These are phyloP conservation scores for Talaromyces sp. DNA, from an alignment of 2,329 filamentous ascomycete genomes.

Conservation along the genomic window DNA sequence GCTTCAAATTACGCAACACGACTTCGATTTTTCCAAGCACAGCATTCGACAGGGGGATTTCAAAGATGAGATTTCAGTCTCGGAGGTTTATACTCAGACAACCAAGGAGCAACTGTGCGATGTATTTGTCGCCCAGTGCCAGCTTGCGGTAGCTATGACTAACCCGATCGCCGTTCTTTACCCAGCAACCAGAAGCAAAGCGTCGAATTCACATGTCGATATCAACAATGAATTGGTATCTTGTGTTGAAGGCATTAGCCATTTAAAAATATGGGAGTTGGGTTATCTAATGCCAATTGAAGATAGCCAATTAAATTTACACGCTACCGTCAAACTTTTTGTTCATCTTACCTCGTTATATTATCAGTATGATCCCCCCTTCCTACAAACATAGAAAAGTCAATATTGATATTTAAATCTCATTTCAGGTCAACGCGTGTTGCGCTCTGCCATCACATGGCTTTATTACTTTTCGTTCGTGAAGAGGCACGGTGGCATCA, in stretches of 20 bases:
- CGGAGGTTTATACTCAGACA: neutral
- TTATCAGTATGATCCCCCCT: neutral
- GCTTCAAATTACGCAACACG: neutral
- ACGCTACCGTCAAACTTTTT: neutral
- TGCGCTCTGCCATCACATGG: neutral
- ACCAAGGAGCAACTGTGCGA: neutral
- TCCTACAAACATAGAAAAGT: neutral
- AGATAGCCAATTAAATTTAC: neutral
- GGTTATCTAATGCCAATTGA: neutral
- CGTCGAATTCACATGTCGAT: neutral
- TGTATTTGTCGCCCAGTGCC: neutral
- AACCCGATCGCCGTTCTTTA: neutral
- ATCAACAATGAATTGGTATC: neutral
- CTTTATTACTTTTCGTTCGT: neutral
- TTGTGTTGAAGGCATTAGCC: neutral
- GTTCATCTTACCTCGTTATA: neutral
- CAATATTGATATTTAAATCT: neutral
- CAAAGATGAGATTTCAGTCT: neutral
- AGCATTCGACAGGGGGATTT: neutral
- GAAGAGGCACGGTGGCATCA: neutral
- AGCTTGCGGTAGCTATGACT: neutral
- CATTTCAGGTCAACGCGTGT: neutral
- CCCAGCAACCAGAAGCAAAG: neutral
- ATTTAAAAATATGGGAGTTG: neutral
- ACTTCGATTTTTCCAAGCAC: neutral